Evolutionary conservation across 1,284 basidiomycete species (phyloP), one percentile per base, ranked within the genome.

Genomic region (Heterobasidion parviporum): DNA sequence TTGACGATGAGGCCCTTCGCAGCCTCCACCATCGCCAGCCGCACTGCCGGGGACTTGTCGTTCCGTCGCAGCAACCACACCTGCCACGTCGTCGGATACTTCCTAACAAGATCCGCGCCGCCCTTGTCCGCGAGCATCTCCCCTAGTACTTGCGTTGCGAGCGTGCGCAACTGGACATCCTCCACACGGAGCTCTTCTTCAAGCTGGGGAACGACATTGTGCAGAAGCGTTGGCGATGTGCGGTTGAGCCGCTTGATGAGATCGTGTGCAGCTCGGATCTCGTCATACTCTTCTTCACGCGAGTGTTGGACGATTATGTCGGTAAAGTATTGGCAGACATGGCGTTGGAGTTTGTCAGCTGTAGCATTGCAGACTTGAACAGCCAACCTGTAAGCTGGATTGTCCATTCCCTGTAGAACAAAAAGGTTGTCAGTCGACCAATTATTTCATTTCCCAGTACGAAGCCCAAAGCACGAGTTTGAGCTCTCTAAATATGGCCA

Each of bases 181-280:
- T 93, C 89, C 0, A 89, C 85, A 15, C 83, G 80, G 5, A 98
- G 77, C 67, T 98, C 94, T 63, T 94, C 90, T 68, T 97, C 95
- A 12, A 99, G 81, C 57, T 94, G 88, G 0, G 96, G 96, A 14
- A 99, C 86, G 50, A 98, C 92, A 67, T 89, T 94, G 63, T 92
- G 83, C 0, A 99, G 74, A 14, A 98, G 74, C 10, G 81, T 76
- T 0, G 96, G 94, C 64, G 87, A 93, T 18, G 88, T 80, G 33
- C 82, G 81, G 68, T 92, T 87, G 33, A 99, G 81, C 46, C 86
- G 84, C 62, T 91, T 86, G 68, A 99, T 87, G 58, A 98, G 86
- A 46, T 84, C 79, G 69, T 99, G 95, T 1, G 91, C 88, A 0
- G 76, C 77, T 57, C 82, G 80, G 53, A 96, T 78, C 56, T 89